Percentiles rank a stretch among this genome's conserved stretches.
phyloP scores from a whole-genome alignment of 139 green algal genomes.

The Diplosphaera chodatii region DNA sequence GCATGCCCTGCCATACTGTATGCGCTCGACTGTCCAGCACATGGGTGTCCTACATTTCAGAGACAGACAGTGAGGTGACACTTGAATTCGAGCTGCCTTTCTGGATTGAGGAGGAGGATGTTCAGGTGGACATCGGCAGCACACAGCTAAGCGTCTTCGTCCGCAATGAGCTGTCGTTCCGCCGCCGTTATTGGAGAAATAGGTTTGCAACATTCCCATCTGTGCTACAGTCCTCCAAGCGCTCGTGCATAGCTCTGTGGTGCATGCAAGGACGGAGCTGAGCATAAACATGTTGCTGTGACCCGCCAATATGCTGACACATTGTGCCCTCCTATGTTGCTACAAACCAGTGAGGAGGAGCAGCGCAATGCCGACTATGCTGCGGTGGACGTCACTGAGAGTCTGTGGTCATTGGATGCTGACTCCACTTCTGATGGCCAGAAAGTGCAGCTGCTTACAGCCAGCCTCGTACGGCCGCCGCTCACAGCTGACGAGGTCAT shows the following conservation, averaged over 20 bases:
- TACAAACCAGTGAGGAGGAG: constrained; percentile 26
- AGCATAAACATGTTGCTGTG: background rate
- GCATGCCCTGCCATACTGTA: too few species aligned
- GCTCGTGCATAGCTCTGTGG: too few species aligned
- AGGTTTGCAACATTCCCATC: too few species aligned
- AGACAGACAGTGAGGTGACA: constrained; percentile 44
- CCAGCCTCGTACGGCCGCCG: constrained; percentile 40
- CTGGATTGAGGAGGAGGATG: constrained; percentile 60
- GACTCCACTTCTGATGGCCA: constrained; percentile 21
- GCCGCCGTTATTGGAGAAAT: constrained; percentile 52
- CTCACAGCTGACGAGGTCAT: constrained; percentile 43
- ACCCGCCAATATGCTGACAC: background rate
- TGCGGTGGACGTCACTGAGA: constrained; percentile 29
- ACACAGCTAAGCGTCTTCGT: constrained; percentile 28
- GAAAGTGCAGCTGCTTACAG: constrained; percentile 29
- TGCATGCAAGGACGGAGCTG: too few species aligned
- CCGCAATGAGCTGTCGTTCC: constrained; percentile 34
- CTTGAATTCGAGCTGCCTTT: constrained; percentile 62
- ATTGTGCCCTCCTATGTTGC: background rate
- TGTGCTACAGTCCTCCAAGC: too few species aligned
- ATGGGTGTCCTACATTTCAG: too few species aligned
- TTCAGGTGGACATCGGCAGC: constrained; percentile 33
- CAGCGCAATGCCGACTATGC: constrained; percentile 6
- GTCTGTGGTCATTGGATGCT: constrained; percentile 52
- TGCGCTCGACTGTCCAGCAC: too few species aligned